These are phyloP conservation scores for Fusarium haematococcum DNA, from an alignment of 2,329 filamentous ascomycete species.

Conservation along the genomic window DNA sequence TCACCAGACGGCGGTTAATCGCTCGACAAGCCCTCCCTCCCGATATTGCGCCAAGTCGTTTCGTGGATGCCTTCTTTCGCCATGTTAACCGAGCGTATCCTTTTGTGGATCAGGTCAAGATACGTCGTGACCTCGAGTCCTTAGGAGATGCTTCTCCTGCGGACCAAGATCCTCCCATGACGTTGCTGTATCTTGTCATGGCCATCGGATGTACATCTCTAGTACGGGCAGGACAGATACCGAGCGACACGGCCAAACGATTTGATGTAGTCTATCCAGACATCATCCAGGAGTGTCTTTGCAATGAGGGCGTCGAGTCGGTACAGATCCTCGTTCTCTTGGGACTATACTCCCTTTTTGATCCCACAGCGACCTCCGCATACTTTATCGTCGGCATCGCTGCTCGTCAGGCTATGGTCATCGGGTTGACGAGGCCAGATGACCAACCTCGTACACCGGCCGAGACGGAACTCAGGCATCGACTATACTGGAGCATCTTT, in stretches of 20 bases:
- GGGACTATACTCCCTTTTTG: slow-evolving; percentile 58
- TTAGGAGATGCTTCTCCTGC: slow-evolving; percentile 45
- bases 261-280: slow-evolving; percentile 54
- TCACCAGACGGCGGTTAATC: slow-evolving; percentile 28
- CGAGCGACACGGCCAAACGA: slow-evolving; percentile 46
- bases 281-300: slow-evolving; percentile 56
- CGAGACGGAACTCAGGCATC: slow-evolving; percentile 51
- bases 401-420: slow-evolving; percentile 53
- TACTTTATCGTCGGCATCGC: slow-evolving; percentile 56
- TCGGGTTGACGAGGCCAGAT: slow-evolving; percentile 51
- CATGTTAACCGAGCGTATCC: slow-evolving; percentile 60
- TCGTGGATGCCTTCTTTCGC: slow-evolving; percentile 59
- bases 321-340: slow-evolving; percentile 57
- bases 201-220: slow-evolving; percentile 60
- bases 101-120: slow-evolving; percentile 54
- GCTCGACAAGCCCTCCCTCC: slow-evolving; percentile 36
- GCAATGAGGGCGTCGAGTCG: slow-evolving; percentile 50
- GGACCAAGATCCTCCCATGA: slow-evolving; percentile 44
- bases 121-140: slow-evolving; percentile 51
- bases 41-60: slow-evolving; percentile 47
- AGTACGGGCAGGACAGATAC: slow-evolving; percentile 56
- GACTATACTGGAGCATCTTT: slow-evolving; percentile 59
- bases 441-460: slow-evolving; percentile 42
- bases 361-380: slow-evolving; percentile 53
- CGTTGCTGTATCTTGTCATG: slow-evolving; percentile 57